phyloP scores from a whole-genome alignment of 257 asterid species.

The Lycium ferocissimum region DNA sequence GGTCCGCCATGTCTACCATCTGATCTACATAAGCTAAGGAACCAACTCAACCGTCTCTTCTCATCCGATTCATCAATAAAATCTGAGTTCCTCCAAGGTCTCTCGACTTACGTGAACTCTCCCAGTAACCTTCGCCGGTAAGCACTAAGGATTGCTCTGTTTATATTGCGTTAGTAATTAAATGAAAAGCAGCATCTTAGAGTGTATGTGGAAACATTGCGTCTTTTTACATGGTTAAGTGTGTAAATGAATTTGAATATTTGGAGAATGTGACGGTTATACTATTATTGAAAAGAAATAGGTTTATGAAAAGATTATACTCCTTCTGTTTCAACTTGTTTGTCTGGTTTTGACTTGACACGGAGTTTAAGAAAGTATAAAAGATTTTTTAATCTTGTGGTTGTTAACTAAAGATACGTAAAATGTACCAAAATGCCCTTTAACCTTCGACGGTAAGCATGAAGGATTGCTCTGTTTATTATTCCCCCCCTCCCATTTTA shows the following conservation, averaged over 20 bases:
- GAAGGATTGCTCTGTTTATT: not conserved
- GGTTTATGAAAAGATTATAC: too few species aligned
- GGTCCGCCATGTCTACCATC: slow-evolving; percentile 78
- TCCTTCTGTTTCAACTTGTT: too few species aligned
- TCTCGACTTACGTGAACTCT: slow-evolving; percentile 58
- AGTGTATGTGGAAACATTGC: not conserved
- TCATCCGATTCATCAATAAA: slow-evolving; percentile 60
- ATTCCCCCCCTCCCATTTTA: not conserved
- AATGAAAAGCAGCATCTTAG: not conserved
- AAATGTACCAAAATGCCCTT: too few species aligned
- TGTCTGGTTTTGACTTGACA: too few species aligned
- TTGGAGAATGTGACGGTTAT: not conserved
- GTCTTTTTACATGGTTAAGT: not conserved
- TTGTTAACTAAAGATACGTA: too few species aligned
- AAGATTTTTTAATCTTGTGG: too few species aligned
- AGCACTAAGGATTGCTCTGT: not conserved
- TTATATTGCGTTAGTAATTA: not conserved
- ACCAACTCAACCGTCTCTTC: slow-evolving; percentile 54
- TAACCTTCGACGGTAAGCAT: not conserved
- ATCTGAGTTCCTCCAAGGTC: slow-evolving; percentile 62
- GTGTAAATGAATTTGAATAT: not conserved
- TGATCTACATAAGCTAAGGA: slow-evolving; percentile 69
- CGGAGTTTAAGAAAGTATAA: too few species aligned
- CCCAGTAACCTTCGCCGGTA: slow-evolving; percentile 66
- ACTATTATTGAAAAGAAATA: not conserved